Percentiles rank a stretch among this genome's conserved stretches.
phyloP scores from a whole-genome alignment of 257 asterid species.

The Catharanthus roseus region DNA sequence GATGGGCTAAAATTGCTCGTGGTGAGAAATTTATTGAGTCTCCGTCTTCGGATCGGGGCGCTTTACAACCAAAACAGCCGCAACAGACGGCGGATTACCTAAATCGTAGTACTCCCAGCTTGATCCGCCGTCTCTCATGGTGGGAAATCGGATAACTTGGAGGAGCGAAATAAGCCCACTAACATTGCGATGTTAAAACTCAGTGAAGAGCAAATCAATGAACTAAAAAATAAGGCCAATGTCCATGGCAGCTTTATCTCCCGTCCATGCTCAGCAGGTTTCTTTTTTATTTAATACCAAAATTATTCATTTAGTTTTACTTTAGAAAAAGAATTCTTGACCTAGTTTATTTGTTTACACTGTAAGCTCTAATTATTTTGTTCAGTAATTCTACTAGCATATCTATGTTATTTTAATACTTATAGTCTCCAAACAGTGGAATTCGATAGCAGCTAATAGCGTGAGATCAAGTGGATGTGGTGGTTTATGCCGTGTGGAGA shows the following conservation, averaged over 20 bases:
- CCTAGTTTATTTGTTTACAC: too few relatives aligned
- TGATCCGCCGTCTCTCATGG: conserved; percentile 7
- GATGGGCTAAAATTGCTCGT: conserved; percentile 23
- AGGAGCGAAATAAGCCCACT: conserved; percentile 23
- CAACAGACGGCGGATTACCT: neutral
- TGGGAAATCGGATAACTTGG: conserved; percentile 14
- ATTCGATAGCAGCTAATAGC: too few relatives aligned
- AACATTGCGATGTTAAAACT: conserved; percentile 11
- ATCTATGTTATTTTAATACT: too few relatives aligned
- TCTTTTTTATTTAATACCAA: too few relatives aligned
- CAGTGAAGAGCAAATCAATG: conserved; percentile 12
- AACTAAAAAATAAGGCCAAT: conserved; percentile 18
- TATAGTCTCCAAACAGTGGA: too few relatives aligned
- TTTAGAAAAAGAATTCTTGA: too few relatives aligned
- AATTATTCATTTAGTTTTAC: too few relatives aligned
- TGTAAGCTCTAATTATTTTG: too few relatives aligned
- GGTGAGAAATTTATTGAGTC: conserved; percentile 11
- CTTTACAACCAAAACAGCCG: neutral
- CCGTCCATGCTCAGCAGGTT: too few relatives aligned
- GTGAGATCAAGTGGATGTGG: too few relatives aligned
- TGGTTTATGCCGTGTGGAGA: too few relatives aligned
- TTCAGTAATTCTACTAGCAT: too few relatives aligned
- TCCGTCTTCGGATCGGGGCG: conserved; percentile 14
- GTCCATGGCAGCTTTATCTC: neutral
- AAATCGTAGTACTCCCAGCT: neutral